Conservation (phyloP, 1,284 basidiomycete species). For the Acaromyces ingoldii region DNA sequence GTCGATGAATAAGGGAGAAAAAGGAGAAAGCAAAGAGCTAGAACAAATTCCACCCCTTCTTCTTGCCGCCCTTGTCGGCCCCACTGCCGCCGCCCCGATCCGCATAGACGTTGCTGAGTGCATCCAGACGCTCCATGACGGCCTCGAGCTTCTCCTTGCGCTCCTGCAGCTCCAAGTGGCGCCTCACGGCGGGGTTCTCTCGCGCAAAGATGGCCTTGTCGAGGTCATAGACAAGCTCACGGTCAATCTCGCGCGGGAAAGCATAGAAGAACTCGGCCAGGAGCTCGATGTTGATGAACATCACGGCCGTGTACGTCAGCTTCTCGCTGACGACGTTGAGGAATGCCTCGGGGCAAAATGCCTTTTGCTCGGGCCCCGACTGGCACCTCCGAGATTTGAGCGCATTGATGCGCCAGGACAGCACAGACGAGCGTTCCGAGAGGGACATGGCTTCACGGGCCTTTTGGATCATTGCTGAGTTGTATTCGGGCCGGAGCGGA, state of each 20-base stretch:
- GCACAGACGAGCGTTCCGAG: slow-evolving; percentile 70
- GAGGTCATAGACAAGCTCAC: slow-evolving; percentile 83
- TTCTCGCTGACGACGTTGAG: slow-evolving; percentile 95
- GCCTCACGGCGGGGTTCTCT: slow-evolving; percentile 80
- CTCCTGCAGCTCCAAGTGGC: slow-evolving; percentile 91
- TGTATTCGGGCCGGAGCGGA: slow-evolving; percentile 60
- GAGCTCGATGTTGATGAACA: slow-evolving; percentile 90
- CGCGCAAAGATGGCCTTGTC: slow-evolving; percentile 86
- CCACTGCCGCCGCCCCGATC: too few relatives aligned
- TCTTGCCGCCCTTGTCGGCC: too few relatives aligned
- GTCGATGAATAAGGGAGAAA: background rate
- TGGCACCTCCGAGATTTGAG: slow-evolving; percentile 84
- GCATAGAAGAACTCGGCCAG: slow-evolving; percentile 98
- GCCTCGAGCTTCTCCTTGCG: slow-evolving; percentile 82
- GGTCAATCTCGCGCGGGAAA: slow-evolving; percentile 97
- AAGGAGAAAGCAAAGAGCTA: background rate
- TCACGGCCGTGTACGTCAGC: slow-evolving; percentile 87
- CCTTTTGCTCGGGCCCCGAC: slow-evolving; percentile 74
- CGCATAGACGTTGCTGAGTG: slow-evolving; percentile 49
- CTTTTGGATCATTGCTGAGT: slow-evolving; percentile 62
- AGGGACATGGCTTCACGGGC: slow-evolving; percentile 88
- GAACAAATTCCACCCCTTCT: background rate
- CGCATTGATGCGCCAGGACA: slow-evolving; percentile 76
- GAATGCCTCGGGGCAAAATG: slow-evolving; percentile 94
- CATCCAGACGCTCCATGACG: slow-evolving; percentile 51